Evolutionary conservation across 2,329 filamentous ascomycete genomes (phyloP), one percentile per base, ranked within the genome.

Genomic region (Plenodomus lindquistii): DNA sequence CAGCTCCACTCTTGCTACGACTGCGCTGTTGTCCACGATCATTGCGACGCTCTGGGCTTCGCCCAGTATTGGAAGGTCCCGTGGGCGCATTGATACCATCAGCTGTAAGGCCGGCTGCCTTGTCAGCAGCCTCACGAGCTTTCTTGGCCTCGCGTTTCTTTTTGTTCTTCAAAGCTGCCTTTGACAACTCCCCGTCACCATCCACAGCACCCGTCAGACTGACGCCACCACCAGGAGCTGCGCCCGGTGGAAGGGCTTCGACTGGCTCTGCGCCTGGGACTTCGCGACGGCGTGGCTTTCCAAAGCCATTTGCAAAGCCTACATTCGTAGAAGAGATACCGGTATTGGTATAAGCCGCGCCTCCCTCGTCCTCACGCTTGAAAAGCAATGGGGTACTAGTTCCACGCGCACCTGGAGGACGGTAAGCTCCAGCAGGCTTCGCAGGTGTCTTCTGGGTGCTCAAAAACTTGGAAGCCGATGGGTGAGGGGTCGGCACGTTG

Each of bases 131-230:
- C 39, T 94, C 91, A 70, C 92, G 94, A 42, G 84, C 83, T 77
- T 97, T 97, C 81, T 95, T 97, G 59, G 89, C 89, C 60, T 89
- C 87, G 38, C 94, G 85, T 83, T 97, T 97, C 84, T 97, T 97
- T 84, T 97, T 97, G 77, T 97, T 97, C 82, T 97, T 97, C 62
- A 90, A 78, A 11, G 89, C 91, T 44, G 88, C 85, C 77, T 94
- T 95, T 54, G 89, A 92, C 53, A 94, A 72, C 60, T 82, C 86
- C 60, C 89, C 89, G 52, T 91, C 88, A 37, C 86, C 77, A 74
- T 86, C 73, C 55, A 77, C 81, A 13, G 87, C 84, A 4, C 82
- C 81, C 20, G 86, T 84, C 38, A 89, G 80, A 54, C 82, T 83
- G 36, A 85, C 84, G 37, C 84, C 85, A 18, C 84, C 84, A 44